These are phyloP conservation scores for Parasitella parasitica DNA, from an alignment of 371 early-diverging fungal species.

Conservation along the genomic window DNA sequence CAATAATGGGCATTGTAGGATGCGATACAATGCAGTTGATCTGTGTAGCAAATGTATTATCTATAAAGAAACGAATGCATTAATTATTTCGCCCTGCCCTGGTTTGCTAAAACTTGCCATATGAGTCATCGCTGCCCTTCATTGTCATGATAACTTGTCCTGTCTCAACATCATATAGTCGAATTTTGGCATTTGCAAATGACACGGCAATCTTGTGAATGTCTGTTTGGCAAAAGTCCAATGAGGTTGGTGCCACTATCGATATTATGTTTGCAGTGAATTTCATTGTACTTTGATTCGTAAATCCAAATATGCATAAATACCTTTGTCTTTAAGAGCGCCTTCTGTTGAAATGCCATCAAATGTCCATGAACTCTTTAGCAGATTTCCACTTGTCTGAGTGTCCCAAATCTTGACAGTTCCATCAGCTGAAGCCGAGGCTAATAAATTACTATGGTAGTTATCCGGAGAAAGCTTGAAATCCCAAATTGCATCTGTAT, in stretches of 20 bases:
- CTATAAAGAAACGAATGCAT: conserved; percentile 26
- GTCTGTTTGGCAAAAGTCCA: conserved; percentile 69
- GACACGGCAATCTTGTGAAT: conserved; percentile 63
- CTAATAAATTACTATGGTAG: conserved; percentile 46
- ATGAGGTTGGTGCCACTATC: conserved; percentile 60
- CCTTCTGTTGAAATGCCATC: conserved; percentile 28
- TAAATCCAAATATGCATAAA: too few relatives aligned
- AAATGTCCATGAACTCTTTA: conserved; percentile 55
- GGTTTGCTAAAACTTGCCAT: conserved; percentile 41
- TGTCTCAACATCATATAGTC: conserved; percentile 79
- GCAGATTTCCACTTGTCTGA: conserved; percentile 36
- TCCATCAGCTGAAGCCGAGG: conserved; percentile 82
- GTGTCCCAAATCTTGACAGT: conserved; percentile 85
- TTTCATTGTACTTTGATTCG: too few relatives aligned
- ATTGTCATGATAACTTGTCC: conserved; percentile 59
- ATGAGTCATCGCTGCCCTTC: conserved; percentile 57
- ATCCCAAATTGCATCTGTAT: conserved; percentile 88
- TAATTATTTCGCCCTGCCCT: too few relatives aligned
- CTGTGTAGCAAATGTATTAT: conserved; percentile 68
- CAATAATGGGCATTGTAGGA: conserved; percentile 70
- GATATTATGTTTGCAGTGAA: too few relatives aligned
- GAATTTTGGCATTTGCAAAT: conserved; percentile 66
- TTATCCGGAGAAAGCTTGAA: conserved; percentile 65
- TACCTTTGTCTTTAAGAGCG: conserved; percentile 8
- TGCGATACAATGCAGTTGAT: conserved; percentile 78